phyloP scores from a whole-genome alignment of 371 early-diverging fungal species.

The Blastocladiella emersonii region DNA sequence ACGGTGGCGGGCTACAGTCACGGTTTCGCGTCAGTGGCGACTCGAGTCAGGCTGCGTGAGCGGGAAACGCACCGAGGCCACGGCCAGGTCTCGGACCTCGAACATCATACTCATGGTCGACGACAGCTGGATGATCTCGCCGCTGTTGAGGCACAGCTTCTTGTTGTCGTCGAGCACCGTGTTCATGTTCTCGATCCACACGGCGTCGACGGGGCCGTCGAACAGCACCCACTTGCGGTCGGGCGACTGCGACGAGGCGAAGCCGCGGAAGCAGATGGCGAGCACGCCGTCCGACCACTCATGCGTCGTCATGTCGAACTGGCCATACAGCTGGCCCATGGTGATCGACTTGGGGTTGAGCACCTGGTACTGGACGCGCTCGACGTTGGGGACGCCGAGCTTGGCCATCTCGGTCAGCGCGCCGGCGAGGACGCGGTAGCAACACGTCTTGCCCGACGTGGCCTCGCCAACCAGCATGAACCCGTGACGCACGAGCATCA shows the following conservation, averaged over 20 bases:
- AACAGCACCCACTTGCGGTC: slow-evolving; percentile 48
- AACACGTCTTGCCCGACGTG: slow-evolving; percentile 37
- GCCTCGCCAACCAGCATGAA: slow-evolving; percentile 43
- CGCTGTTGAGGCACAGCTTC: slow-evolving; percentile 40
- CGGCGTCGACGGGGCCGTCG: slow-evolving; percentile 49
- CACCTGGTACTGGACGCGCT: slow-evolving; percentile 15
- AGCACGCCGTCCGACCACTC: slow-evolving; percentile 46
- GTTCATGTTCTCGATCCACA: slow-evolving; percentile 54
- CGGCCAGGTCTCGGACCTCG: slow-evolving; percentile 39
- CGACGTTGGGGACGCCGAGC: not conserved
- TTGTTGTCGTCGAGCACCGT: slow-evolving; percentile 49
- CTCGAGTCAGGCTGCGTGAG: not conserved
- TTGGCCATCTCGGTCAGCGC: slow-evolving; percentile 13
- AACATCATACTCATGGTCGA: slow-evolving; percentile 40
- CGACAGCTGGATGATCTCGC: slow-evolving; percentile 46
- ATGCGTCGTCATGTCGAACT: slow-evolving; percentile 42
- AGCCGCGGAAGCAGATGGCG: slow-evolving; percentile 32
- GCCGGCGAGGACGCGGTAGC: slow-evolving; percentile 21
- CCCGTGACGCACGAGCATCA: slow-evolving; percentile 41
- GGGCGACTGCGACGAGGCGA: slow-evolving; percentile 26
- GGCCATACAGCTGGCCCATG: slow-evolving; percentile 47
- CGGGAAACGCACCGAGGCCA: slow-evolving; percentile 20
- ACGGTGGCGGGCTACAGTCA: slow-evolving; percentile 32
- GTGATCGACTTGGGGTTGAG: slow-evolving; percentile 45
- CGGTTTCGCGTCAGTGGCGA: too few species aligned